Conservation (phyloP, 345 rosid genomes). For the Mangifera indica region DNA sequence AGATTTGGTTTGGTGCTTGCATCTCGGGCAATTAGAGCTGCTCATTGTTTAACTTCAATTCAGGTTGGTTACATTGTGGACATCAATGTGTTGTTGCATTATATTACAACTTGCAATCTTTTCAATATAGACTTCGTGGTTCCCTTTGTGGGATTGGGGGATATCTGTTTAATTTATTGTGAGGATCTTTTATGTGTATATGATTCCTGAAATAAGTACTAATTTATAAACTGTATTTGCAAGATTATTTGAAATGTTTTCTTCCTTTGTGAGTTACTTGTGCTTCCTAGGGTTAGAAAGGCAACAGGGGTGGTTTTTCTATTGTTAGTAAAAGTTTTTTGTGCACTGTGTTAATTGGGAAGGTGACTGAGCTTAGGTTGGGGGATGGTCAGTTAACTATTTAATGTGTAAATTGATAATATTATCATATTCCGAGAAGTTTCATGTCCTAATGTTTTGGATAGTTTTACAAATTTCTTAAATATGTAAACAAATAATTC, state of each 20-base stretch:
- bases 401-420: no score
- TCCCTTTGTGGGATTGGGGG: neutral
- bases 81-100: neutral
- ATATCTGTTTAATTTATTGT: neutral
- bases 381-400: no score
- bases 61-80: conserved; percentile 42
- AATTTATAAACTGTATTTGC: neutral
- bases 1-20: conserved; percentile 66
- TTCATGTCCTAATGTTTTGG: neutral
- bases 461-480: neutral
- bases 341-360: neutral
- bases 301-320: neutral
- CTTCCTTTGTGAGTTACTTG: neutral
- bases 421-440: neutral
- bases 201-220: neutral
- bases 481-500: neutral
- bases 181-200: neutral
- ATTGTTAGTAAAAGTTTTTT: neutral
- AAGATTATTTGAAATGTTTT: neutral
- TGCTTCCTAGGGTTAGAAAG: neutral
- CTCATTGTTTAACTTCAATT: conserved; percentile 69
- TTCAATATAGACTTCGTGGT: neutral
- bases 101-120: neutral
- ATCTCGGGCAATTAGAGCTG: conserved; percentile 74
- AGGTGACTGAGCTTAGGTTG: no score